Percentiles rank a stretch among this genome's conserved stretches.
Conservation (phyloP, 2,329 filamentous ascomycete genomes). For the Ophiostoma sp. region DNA sequence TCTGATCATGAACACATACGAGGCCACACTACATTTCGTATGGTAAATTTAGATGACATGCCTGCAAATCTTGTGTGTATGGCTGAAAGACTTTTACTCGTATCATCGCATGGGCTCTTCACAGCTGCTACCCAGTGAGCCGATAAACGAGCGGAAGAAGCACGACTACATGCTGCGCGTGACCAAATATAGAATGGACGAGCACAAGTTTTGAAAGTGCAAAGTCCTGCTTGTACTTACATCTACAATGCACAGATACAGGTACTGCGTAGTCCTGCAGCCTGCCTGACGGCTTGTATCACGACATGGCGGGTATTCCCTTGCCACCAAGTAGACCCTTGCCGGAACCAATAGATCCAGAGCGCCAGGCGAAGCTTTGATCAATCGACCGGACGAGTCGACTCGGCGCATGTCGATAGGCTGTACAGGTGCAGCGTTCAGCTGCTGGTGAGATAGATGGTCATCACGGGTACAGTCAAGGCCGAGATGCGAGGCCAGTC, state of each 20-base stretch:
- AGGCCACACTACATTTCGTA: too few species aligned
- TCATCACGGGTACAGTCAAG: neutral
- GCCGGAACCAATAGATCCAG: neutral
- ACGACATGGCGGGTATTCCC: slow-evolving; percentile 13
- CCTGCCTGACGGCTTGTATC: neutral
- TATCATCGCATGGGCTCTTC: too few species aligned
- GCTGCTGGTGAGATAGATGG: neutral
- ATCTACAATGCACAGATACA: neutral
- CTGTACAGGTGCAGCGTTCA: neutral
- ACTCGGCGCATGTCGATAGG: neutral
- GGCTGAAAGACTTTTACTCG: too few species aligned
- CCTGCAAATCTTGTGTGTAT: too few species aligned
- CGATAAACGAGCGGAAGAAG: neutral
- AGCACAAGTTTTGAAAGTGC: neutral
- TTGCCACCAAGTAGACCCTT: neutral
- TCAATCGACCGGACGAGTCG: neutral
- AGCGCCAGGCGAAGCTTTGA: neutral
- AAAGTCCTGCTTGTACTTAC: neutral
- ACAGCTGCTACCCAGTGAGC: too few species aligned
- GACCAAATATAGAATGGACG: neutral
- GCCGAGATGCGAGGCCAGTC: slow-evolving; percentile 1
- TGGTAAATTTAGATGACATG: too few species aligned
- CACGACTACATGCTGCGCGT: neutral
- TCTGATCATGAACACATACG: too few species aligned
- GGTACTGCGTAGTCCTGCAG: neutral